Percentiles rank a stretch among this genome's conserved stretches.
phyloP scores from a whole-genome alignment of 176 grass and related monocot genomes.

The Avena eriantha region DNA sequence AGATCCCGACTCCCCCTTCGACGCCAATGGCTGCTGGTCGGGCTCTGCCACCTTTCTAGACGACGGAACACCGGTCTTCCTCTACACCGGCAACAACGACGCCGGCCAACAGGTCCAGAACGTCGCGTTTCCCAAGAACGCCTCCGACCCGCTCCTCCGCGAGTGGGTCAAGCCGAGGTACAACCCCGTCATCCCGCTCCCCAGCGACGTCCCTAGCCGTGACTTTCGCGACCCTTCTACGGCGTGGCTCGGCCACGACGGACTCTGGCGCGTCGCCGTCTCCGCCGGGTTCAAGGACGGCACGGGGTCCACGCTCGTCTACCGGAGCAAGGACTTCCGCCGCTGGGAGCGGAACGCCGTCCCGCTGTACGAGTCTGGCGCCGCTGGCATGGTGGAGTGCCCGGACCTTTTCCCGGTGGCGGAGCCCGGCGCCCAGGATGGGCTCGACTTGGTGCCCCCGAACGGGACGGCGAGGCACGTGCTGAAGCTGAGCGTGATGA shows the following conservation, averaged over 20 bases:
- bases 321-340: constrained; percentile 57
- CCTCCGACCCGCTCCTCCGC: too few relatives aligned
- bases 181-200: constrained; percentile 57
- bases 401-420: constrained; percentile 79
- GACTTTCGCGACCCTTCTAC: constrained; percentile 72
- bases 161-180: constrained; percentile 43
- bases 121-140: too few relatives aligned
- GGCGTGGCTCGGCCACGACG: constrained; percentile 70
- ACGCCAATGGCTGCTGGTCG: constrained; percentile 72
- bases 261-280: constrained; percentile 57
- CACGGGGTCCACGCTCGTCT: constrained; percentile 42
- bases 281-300: constrained; percentile 33
- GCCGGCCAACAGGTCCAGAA: too few relatives aligned
- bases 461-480: constrained; percentile 49
- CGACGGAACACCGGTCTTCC: constrained; percentile 48
- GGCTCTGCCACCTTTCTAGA: constrained; percentile 64
- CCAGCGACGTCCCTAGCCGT: constrained; percentile 3
- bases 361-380: constrained; percentile 50
- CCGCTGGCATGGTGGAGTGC: constrained; percentile 64
- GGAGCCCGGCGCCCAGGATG: constrained; percentile 1
- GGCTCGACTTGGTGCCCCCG: constrained; percentile 51
- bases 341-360: constrained; percentile 43
- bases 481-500: constrained; percentile 67
- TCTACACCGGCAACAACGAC: constrained; percentile 60
- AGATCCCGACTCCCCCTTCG: constrained; percentile 53